phyloP scores from a whole-genome alignment of 2,329 filamentous ascomycete genomes.

The Nannizziopsis barbatae region DNA sequence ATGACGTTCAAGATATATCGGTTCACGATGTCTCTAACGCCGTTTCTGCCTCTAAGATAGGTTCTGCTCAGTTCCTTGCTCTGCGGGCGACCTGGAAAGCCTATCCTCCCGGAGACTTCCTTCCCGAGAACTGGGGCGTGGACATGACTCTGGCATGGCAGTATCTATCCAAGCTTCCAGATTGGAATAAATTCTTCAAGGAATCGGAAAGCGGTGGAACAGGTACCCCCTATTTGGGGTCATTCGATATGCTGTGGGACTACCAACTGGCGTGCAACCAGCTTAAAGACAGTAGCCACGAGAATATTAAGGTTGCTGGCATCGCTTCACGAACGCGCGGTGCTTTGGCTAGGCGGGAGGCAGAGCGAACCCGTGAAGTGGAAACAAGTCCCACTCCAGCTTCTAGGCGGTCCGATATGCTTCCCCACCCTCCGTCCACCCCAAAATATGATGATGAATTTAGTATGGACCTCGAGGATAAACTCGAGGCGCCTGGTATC shows the following conservation, averaged over 20 bases:
- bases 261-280: background rate
- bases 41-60: constrained; percentile 13
- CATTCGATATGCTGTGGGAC: background rate
- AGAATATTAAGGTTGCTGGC: background rate
- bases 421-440: too few species aligned
- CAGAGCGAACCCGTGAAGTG: too few species aligned
- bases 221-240: background rate
- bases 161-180: background rate
- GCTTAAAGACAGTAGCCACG: background rate
- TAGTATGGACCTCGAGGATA: too few species aligned
- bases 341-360: constrained; percentile 1
- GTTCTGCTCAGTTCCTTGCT: constrained; percentile 7
- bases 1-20: background rate
- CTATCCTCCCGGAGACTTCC: background rate
- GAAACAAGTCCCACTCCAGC: too few species aligned
- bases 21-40: background rate
- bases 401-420: too few species aligned
- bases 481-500: background rate
- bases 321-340: background rate
- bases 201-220: background rate
- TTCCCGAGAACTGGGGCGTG: background rate
- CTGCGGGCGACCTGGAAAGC: constrained; percentile 10
- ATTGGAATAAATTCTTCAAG: background rate
- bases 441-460: too few species aligned
- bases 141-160: background rate